Percentiles rank a stretch among this genome's conserved stretches.
Evolutionary conservation across 108 stramenopile genomes (phyloP).

Genomic region (Cylindrotheca fusiformis): DNA sequence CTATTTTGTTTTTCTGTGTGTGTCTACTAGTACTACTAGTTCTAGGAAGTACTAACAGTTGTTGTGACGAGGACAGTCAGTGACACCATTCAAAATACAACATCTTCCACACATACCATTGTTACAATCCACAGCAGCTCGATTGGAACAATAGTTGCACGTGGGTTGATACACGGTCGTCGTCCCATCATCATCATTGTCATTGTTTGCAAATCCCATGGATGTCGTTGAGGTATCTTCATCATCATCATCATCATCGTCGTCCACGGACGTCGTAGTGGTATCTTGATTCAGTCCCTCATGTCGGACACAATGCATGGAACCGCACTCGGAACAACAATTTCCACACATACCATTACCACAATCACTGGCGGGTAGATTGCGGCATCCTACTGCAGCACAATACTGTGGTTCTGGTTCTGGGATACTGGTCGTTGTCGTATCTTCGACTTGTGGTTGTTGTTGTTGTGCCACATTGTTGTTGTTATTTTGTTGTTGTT

Average conservation of each 20-base stretch:
- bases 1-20: no score
- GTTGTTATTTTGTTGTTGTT: no score
- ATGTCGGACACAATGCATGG: conserved; percentile 23
- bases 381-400: no score
- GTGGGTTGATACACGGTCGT: neutral
- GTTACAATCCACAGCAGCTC: conserved; percentile 28
- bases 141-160: conserved; percentile 2
- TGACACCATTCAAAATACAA: conserved; percentile 28
- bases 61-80: conserved; percentile 30
- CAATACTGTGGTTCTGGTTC: no score
- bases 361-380: conserved; percentile 28
- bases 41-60: no score
- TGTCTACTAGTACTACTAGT: no score
- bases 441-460: no score
- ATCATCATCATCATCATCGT: conserved; percentile 9
- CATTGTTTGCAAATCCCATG: neutral
- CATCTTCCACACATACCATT: conserved; percentile 38
- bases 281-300: no score
- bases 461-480: no score
- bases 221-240: neutral
- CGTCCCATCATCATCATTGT: neutral
- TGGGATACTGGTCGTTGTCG: no score
- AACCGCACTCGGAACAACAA: conserved; percentile 35
- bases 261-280: neutral
- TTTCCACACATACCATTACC: conserved; percentile 31